Base-by-base conservation (phyloP, 768 basidiomycete species). In the Trametes punicea region DNA sequence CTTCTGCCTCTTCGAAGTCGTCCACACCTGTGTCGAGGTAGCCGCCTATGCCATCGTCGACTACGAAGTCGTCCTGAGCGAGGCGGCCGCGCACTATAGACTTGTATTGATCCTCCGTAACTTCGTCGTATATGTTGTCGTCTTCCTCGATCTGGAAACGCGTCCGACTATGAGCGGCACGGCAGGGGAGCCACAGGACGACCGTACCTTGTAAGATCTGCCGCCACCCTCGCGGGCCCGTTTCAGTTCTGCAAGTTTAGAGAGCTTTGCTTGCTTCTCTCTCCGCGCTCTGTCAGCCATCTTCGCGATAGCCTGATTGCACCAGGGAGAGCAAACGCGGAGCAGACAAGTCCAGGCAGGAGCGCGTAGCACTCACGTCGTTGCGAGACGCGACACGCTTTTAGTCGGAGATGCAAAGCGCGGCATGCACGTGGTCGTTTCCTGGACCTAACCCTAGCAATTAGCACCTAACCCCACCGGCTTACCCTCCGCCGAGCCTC, bases 21-120 rank as follows among this genome's bases (percentile, higher is more conserved):
- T 98, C 97, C 85, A 93, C 87, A 4, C 97, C 97, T 67, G 97
- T 92, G 74, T 99, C 97, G 69, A 88, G 85, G 65, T 99, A 98
- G 5, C 93, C 97, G 13, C 77, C 81, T 0, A 88, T 81, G 25
- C 93, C 93, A 73, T 98, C 97, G 65, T 98, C 97, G 33, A 89
- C 87, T 18, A 98, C 91, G 59, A 99, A 99, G 69, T 99, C 97
- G 61, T 98, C 93, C 62, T 77, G 75, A 56, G 90, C 85, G 6
- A 97, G 77, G 16, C 97, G 79, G 1, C 85, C 84, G 52, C 80
- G 81, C 4, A 99, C 97, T 52, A 99, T 88, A 18, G 79, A 76
- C 62, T 80, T 82, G 70, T 98, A 99, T 63, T 93, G 86, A 9
- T 90, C 90, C 52, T 97, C 95, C 0, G 86, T 81, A 15, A 98